phyloP scores from a whole-genome alignment of 1,284 basidiomycete species.

The Polyporus tsugae region DNA sequence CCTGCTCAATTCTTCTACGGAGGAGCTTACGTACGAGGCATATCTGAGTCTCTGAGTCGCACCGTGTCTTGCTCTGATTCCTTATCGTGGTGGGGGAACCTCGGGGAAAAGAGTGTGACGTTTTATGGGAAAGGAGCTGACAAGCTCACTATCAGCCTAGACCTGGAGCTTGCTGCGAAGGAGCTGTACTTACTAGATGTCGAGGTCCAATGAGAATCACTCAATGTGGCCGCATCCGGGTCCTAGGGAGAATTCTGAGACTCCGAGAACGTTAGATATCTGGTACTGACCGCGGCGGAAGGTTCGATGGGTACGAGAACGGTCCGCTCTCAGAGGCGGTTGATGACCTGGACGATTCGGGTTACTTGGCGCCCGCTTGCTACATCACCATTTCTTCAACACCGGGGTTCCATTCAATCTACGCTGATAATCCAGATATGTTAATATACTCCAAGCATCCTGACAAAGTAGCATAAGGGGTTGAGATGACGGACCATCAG shows the following conservation, averaged over 20 bases:
- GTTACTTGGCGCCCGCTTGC: no score
- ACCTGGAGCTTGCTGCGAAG: neutral
- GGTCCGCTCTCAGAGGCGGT: no score
- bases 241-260: no score
- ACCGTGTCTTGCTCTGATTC: neutral
- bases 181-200: neutral
- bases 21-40: neutral
- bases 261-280: no score
- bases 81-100: neutral
- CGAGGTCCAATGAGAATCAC: neutral
- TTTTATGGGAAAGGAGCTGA: neutral
- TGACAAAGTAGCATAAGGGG: neutral
- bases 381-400: neutral
- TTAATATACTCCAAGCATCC: neutral
- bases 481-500: constrained; percentile 1
- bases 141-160: neutral
- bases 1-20: neutral
- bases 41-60: neutral
- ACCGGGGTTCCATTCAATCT: no score
- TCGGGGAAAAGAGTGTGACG: neutral
- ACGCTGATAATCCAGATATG: no score
- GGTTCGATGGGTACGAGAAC: no score
- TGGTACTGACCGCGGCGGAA: no score
- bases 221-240: no score
- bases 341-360: no score